Evolutionary conservation across 192 early-diverging fungal species (phyloP), one percentile per base, ranked within the genome.

Genomic region (Coemansia sp.): DNA sequence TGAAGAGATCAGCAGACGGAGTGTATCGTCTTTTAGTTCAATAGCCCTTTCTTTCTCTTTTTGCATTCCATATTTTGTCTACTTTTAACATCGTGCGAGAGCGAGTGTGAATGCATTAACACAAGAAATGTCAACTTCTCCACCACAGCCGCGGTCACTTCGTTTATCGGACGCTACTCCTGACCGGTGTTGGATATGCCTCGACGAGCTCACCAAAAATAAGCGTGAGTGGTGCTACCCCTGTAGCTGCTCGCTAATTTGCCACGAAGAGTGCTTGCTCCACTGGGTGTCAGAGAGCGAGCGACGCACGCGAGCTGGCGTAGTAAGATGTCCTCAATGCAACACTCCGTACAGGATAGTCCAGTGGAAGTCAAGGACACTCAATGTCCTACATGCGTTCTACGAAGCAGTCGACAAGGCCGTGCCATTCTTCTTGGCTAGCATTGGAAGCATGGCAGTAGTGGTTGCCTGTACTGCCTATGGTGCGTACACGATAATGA

Each of bases 221-320:
- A 80, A 70, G 7, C 85, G 85, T 38, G 82, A 85, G 39, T 93
- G 91, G 90, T 80, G 89, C 44, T 86, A 85, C 39, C 89, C 91
- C 7, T 93, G 91, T 44, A 86, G 78, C 57, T 93, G 91, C 59
- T 90, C 91, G 44, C 79, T 93, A 21, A 86, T 90, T n/a, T 87
- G 88, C 64, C 91, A 93, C 65, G 90, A 93, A 66, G 86, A 89
- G 72, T 93, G 91, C 69, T 76, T 93, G 45, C 77, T 93, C 15
- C 84, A 89, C 62, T 93, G 91, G 91, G 88, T 93, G 32, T 69
- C 84, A 36, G 90, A 91, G 73, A 91, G 87, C 44, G 87, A 91
- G 64, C 60, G 66, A 25, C 78, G 67, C 23, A 70, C 66, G 12
- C 68, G 75, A 44, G 65, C 74, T 12, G 74, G 77, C 1, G 73